phyloP scores from a whole-genome alignment of 129 eudicot genomes.

The Tanacetum coccineum region DNA sequence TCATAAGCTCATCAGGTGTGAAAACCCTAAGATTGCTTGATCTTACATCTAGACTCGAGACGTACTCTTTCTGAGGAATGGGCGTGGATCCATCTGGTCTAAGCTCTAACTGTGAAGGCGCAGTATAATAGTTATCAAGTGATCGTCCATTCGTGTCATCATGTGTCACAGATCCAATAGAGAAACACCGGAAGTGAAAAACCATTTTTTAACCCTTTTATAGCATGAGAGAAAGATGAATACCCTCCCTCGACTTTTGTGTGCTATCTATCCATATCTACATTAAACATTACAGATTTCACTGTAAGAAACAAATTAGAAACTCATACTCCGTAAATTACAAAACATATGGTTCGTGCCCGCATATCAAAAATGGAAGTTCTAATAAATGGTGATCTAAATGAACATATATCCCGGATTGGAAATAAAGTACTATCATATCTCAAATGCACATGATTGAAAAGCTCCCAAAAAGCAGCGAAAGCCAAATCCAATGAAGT shows the following conservation, averaged over 20 bases:
- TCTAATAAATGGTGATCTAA: too few species aligned
- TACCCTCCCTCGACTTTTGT: conserved; percentile 11
- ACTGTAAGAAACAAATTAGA: not conserved
- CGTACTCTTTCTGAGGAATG: conserved; percentile 37
- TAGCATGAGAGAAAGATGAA: conserved; percentile 15
- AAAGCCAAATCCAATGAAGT: not conserved
- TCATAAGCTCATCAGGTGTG: conserved; percentile 54
- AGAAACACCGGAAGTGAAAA: conserved; percentile 14
- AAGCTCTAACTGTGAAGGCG: conserved; percentile 16
- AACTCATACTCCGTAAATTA: not conserved
- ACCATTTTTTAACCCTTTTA: conserved; percentile 17
- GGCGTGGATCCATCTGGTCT: conserved; percentile 37
- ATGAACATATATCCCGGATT: not conserved
- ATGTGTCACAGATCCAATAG: not conserved
- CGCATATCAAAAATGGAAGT: not conserved
- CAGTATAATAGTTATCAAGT: conserved; percentile 7
- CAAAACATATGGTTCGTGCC: not conserved
- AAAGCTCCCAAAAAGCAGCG: not conserved
- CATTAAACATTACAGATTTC: not conserved
- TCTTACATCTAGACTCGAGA: conserved; percentile 12
- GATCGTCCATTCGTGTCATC: not conserved
- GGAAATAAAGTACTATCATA: not conserved
- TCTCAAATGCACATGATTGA: not conserved
- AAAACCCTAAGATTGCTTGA: conserved; percentile 52
- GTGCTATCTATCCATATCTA: conserved; percentile 19